Conservation (phyloP, 2,329 filamentous ascomycete species). For the Metarhizium album region DNA sequence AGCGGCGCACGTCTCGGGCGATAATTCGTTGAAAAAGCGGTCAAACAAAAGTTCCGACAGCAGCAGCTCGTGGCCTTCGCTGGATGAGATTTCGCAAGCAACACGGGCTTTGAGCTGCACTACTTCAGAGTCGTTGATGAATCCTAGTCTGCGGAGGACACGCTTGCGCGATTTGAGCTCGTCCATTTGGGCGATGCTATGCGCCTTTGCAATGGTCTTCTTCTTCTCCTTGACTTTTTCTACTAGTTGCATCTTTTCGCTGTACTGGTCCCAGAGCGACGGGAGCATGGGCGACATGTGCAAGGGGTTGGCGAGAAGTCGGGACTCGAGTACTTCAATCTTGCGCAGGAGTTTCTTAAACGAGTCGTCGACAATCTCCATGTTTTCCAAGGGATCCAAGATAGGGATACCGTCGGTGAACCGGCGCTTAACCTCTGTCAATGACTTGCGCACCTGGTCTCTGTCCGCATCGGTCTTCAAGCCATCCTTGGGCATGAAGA, state of each 20-base stretch:
- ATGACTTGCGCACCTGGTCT: constrained; percentile 53
- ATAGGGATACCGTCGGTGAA: constrained; percentile 89
- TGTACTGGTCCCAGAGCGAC: constrained; percentile 79
- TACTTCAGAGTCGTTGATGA: constrained; percentile 92
- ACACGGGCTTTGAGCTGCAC: constrained; percentile 96
- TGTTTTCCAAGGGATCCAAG: constrained; percentile 89
- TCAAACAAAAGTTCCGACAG: constrained; percentile 92
- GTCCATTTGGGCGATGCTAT: constrained; percentile 86
- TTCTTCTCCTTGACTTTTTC: constrained; percentile 81
- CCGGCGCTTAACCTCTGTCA: constrained; percentile 71
- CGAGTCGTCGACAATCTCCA: constrained; percentile 83
- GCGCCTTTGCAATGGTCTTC: constrained; percentile 73
- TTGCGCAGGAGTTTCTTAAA: constrained; percentile 92
- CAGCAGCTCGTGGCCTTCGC: constrained; percentile 81
- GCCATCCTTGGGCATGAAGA: constrained; percentile 69
- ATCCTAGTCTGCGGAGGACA: constrained; percentile 83
- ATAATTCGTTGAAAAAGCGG: constrained; percentile 93
- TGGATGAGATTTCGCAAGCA: constrained; percentile 92
- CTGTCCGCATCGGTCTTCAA: constrained; percentile 56
- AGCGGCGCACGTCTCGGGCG: constrained; percentile 76
- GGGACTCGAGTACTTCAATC: constrained; percentile 92
- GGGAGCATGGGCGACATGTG: constrained; percentile 81
- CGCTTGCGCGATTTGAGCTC: constrained; percentile 94
- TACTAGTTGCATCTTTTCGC: constrained; percentile 62
- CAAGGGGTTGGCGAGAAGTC: constrained; percentile 76